Evolutionary conservation across 495 filamentous ascomycete species (phyloP), one percentile per base, ranked within the genome.

Genomic region (Penicillium antarcticum): DNA sequence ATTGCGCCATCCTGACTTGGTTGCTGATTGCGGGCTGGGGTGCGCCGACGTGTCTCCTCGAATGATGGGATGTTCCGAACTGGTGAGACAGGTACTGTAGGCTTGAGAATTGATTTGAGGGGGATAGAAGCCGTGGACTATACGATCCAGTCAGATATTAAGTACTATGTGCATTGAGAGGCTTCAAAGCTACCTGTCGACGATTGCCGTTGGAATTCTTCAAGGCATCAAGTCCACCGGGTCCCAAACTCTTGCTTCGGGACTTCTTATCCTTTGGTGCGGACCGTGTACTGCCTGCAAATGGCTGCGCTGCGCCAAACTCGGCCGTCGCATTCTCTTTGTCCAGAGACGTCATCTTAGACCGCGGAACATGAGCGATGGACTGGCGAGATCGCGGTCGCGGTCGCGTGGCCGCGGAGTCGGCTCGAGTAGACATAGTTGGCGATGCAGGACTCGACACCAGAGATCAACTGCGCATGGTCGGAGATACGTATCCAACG

Each of bases 201-300:
- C 88, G 75, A 67, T 97, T 97, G 11, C 89, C 92, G 61, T 77
- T 82, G 17, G 82, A 83, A 53, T 85, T 78, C 65, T 90, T 89
- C 36, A 95, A 76, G 45, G 83, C 83, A 73, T 91, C 91, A 29
- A 96, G 70, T 44, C 92, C 89, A 17, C 91, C 94, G 18, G 92
- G 92, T 2, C 94, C 94, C 53, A 98, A 82, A 65, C 91, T 96
- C 70, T 96, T 97, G 67, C 94, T 97, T 43, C 94, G 82, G 31
- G 85, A 88, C 70, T 95, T 95, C 69, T 86, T 89, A 13, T 77
- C 69, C 42, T 75, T 76, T 8, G 68, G 56, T 52, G 62, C 66
- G 19, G 51, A 21, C 57, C 62, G 76, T 47, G 67, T 70, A 54
- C 65, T 68, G 19, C 36, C 40, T 23, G 19, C 53, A 7, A 63